phyloP scores from a whole-genome alignment of 768 basidiomycete species.

The Filobasidium floriforme region DNA sequence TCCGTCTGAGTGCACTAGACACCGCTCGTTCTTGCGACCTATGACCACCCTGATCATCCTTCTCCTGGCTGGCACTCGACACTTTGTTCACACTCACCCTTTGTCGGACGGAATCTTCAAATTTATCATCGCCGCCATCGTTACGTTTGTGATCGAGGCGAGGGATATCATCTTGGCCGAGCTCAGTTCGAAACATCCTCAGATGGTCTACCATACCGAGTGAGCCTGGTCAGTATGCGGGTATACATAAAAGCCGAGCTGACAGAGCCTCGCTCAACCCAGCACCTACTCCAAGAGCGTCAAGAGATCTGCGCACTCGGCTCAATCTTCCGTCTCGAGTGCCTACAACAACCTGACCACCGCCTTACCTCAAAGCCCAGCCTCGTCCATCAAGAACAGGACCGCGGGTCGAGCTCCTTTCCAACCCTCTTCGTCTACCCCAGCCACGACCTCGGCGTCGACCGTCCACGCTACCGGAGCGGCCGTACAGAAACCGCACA shows the following conservation, averaged over 20 bases:
- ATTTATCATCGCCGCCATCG: constrained; percentile 14
- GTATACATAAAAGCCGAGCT: background rate
- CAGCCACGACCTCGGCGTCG: background rate
- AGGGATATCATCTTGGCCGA: constrained; percentile 7
- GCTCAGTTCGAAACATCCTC: constrained; percentile 5
- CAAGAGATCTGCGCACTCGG: background rate
- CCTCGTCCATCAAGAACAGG: background rate
- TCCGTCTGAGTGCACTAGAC: background rate
- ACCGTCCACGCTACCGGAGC: background rate
- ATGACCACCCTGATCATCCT: constrained; percentile 10
- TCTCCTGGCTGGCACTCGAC: constrained; percentile 12
- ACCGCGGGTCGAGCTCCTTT: background rate
- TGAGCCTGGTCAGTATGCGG: constrained; percentile 1
- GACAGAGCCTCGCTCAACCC: background rate
- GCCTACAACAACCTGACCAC: background rate
- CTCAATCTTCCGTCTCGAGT: background rate
- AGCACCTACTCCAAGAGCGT: background rate
- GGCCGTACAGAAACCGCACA: no score
- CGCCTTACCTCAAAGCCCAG: background rate
- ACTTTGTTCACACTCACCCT: constrained; percentile 17
- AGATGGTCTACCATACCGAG: constrained; percentile 13
- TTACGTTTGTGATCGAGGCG: background rate
- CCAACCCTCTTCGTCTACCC: background rate
- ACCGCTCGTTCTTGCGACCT: constrained; percentile 17
- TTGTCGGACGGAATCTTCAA: constrained; percentile 18